Evolutionary conservation across 2,329 filamentous ascomycete genomes (phyloP).

Genomic region (Epichloe uncinata): DNA sequence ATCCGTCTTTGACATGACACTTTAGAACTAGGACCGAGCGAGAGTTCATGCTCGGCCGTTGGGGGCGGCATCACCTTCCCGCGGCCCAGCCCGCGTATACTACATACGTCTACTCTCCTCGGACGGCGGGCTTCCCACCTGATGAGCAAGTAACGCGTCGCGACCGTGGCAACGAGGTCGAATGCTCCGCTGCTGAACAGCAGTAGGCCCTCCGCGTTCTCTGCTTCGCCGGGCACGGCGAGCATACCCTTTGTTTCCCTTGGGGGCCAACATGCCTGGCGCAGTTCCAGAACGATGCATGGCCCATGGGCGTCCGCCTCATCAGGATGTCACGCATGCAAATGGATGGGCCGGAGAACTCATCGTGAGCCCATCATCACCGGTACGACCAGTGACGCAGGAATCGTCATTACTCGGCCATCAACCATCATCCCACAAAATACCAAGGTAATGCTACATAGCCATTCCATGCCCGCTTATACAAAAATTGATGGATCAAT

Average conservation of each 20-base stretch:
- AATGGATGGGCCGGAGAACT: constrained; percentile 2
- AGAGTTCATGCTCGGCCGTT: too few species aligned
- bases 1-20: too few species aligned
- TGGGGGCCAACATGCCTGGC: too few species aligned
- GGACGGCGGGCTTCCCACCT: constrained; percentile 6
- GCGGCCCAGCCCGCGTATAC: too few species aligned
- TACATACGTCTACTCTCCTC: too few species aligned
- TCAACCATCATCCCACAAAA: neutral
- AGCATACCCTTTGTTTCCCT: too few species aligned
- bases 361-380: neutral
- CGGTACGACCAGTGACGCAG: neutral
- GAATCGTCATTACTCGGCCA: neutral
- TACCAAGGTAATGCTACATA: neutral
- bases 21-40: too few species aligned
- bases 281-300: too few species aligned
- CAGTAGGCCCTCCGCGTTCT: too few species aligned
- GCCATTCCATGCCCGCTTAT: constrained; percentile 7
- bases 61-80: too few species aligned
- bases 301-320: too few species aligned
- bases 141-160: constrained; percentile 12
- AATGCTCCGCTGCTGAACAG: constrained; percentile 20
- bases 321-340: constrained; percentile 2
- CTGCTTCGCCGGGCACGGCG: too few species aligned
- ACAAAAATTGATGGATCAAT: constrained; percentile 7
- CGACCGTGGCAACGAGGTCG: constrained; percentile 21